phyloP scores from a whole-genome alignment of 2,329 filamentous ascomycete species.

The Didymosphaeria variabile region DNA sequence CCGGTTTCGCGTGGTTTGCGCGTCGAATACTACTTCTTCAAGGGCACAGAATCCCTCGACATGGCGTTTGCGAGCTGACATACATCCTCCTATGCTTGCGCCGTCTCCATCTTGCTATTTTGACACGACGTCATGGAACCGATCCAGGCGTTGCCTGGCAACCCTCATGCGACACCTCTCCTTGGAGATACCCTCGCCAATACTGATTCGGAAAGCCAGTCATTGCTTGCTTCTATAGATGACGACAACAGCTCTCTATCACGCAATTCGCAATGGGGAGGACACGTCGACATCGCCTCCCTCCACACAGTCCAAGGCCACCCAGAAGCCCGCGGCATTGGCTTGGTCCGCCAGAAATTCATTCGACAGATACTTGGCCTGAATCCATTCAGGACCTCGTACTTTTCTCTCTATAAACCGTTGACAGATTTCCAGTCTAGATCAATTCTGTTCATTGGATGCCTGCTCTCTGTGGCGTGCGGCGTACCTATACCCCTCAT shows the following conservation, averaged over 20 bases:
- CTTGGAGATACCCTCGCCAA: conserved; percentile 22
- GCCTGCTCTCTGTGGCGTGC: conserved; percentile 59
- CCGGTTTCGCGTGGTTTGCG: neutral
- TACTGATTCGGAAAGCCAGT: conserved; percentile 28
- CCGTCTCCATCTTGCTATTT: neutral
- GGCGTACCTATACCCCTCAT: conserved; percentile 70
- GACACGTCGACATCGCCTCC: conserved; percentile 46
- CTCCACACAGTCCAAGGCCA: conserved; percentile 45
- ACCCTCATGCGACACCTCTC: conserved; percentile 11
- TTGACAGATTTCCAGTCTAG: conserved; percentile 54
- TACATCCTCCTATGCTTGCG: neutral
- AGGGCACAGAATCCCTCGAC: neutral
- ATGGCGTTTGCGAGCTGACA: conserved; percentile 4
- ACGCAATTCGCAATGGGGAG: conserved; percentile 41
- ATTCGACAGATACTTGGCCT: conserved; percentile 52
- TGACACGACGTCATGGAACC: conserved; percentile 12
- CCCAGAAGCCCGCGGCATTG: conserved; percentile 40
- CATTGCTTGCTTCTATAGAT: conserved; percentile 33
- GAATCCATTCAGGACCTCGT: conserved; percentile 59
- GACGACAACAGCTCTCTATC: conserved; percentile 27
- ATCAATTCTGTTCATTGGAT: conserved; percentile 44
- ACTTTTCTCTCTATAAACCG: conserved; percentile 58
- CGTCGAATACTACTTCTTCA: neutral
- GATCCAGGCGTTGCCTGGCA: conserved; percentile 16
- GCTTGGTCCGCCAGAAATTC: conserved; percentile 43